These are phyloP conservation scores for Saccharomyces eubayanus DNA, from an alignment of 805 yeast species.

Conservation along the genomic window DNA sequence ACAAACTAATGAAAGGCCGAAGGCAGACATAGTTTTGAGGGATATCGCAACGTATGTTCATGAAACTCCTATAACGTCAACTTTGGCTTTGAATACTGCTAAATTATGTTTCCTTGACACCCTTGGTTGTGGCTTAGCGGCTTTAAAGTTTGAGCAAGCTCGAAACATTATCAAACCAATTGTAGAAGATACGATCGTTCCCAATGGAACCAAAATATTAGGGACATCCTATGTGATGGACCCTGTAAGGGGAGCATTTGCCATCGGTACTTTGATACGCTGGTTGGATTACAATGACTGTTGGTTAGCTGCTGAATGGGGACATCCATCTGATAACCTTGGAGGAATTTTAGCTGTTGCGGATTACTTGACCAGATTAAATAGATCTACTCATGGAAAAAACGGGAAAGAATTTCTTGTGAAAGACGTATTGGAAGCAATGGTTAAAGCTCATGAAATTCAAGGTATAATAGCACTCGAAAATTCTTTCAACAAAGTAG, in stretches of 20 bases:
- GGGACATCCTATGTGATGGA: slow-evolving; percentile 46
- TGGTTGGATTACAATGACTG: slow-evolving; percentile 59
- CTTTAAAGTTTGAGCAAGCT: slow-evolving; percentile 45
- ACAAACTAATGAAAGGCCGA: slow-evolving; percentile 41
- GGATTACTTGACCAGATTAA: slow-evolving; percentile 43
- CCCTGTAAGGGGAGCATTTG: slow-evolving; percentile 52
- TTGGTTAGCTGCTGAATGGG: slow-evolving; percentile 67
- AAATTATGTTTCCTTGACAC: slow-evolving; percentile 48
- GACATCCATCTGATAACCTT: slow-evolving; percentile 55
- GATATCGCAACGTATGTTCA: slow-evolving; percentile 47
- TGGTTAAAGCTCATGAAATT: slow-evolving; percentile 58
- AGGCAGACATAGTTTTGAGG: slow-evolving; percentile 40
- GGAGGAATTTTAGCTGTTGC: slow-evolving; percentile 54
- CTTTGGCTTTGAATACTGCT: slow-evolving; percentile 46
- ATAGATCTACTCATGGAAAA: slow-evolving; percentile 33
- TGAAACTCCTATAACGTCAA: slow-evolving; percentile 36
- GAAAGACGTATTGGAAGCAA: slow-evolving; percentile 43
- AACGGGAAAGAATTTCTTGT: slow-evolving; percentile 39
- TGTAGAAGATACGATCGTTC: slow-evolving; percentile 49
- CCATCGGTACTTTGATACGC: slow-evolving; percentile 48
- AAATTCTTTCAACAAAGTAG: slow-evolving; percentile 52
- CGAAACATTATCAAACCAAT: slow-evolving; percentile 43
- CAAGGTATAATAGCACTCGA: slow-evolving; percentile 53
- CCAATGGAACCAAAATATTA: slow-evolving; percentile 47
- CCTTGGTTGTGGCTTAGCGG: slow-evolving; percentile 53